Evolutionary conservation across 805 yeast genomes (phyloP), one percentile per base, ranked within the genome.

Genomic region (Starmerella asiatica): DNA sequence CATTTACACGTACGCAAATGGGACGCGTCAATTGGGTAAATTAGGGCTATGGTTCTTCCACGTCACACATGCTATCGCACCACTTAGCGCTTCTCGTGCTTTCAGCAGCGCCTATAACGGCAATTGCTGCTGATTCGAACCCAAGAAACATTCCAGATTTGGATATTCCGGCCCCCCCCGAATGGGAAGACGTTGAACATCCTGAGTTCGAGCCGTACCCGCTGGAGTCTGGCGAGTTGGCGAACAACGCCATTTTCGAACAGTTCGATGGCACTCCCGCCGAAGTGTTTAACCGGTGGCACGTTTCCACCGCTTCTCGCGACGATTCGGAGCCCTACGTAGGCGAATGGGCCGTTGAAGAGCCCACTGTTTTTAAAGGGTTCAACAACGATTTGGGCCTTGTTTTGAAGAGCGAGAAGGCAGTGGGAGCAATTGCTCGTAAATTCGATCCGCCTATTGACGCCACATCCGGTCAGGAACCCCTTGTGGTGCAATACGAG

Each of bases 401-500:
- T 39, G 88, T 81, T 3, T 69, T 79, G 57, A 79, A 77, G 54
- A 62, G 78, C 16, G 75, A 76, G 34, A 85, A 93, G 30, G 77
- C 83, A 19, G 82, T 75, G 54, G 85, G 83, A 57, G 94, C 93
- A 32, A 81, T 86, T 50, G 75, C 83, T 29, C 71, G 74, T 39
- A 58, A 65, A 45, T 67, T 86, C 40, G 71, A 72, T 16, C 42
- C 58, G 21, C 70, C 76, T 2, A 67, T 85, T 42, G 69, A 70
- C 55, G 78, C 76, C 58, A 70, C 64, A 9, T 20, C 34, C 20
- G 35, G 27, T 32, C 69, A 68, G 49, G 65, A 73, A 42, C 75
- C 83, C 14, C 64, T 86, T 46, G 94, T 86, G 8, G 62, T 84
- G 31, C 96, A 86, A 61, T 86, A 83, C 59, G 96, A 86, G 60